Conservation (phyloP, 495 filamentous ascomycete species). For the Chaetomium cochliodes region DNA sequence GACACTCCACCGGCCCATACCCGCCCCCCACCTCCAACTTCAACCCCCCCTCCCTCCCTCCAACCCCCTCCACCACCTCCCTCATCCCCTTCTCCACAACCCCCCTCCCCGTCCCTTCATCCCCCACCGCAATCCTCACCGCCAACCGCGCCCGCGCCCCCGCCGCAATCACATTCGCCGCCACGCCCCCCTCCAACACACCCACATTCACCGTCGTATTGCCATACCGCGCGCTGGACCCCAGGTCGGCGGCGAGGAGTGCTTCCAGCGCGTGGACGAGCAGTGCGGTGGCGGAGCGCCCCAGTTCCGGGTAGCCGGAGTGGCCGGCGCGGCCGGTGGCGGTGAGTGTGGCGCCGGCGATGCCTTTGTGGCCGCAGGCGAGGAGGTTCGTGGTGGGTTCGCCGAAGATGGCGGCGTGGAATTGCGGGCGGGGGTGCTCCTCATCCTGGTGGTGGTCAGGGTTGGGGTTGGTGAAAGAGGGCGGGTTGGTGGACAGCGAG, state of each 20-base stretch:
- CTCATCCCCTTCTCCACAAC: constrained; percentile 56
- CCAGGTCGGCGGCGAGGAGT: constrained; percentile 65
- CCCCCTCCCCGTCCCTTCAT: constrained; percentile 52
- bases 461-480: neutral
- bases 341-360: constrained; percentile 59
- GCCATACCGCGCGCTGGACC: constrained; percentile 72
- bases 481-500: constrained; percentile 40
- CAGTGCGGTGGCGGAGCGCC: constrained; percentile 72
- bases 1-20: constrained; percentile 74
- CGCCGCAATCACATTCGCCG: constrained; percentile 81
- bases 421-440: neutral
- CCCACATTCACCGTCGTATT: constrained; percentile 88
- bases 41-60: constrained; percentile 51
- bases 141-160: constrained; percentile 64
- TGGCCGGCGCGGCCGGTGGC: constrained; percentile 79
- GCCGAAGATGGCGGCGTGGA: constrained; percentile 73
- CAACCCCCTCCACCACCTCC: constrained; percentile 59
- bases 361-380: constrained; percentile 87
- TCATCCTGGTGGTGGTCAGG: too few species aligned
- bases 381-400: constrained; percentile 88
- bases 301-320: constrained; percentile 85
- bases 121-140: constrained; percentile 72
- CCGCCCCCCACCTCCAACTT: constrained; percentile 56
- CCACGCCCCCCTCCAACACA: constrained; percentile 73
- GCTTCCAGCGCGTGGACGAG: constrained; percentile 65